Percentiles rank a stretch among this genome's conserved stretches.
These are phyloP conservation scores for Cornus kousa DNA, from an alignment of 148 eudicot species.

Conservation along the genomic window DNA sequence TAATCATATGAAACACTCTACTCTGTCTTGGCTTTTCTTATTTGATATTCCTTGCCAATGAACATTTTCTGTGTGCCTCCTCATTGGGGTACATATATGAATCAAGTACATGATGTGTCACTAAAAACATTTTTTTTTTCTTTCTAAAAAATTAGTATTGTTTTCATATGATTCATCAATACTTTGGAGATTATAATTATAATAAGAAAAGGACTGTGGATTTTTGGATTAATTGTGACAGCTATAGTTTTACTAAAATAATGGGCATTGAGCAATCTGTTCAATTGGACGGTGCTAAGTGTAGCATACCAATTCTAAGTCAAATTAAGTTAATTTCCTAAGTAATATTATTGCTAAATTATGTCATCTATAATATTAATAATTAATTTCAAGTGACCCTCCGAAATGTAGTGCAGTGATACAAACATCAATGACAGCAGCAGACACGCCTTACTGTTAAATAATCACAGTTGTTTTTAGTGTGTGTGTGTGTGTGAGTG, in stretches of 20 bases:
- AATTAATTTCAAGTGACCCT: background rate
- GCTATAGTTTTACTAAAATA: background rate
- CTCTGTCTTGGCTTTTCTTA: background rate
- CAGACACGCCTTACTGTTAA: constrained; percentile 4
- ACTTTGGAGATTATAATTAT: background rate
- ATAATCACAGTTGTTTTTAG: background rate
- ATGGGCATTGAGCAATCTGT: background rate
- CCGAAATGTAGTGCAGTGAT: background rate
- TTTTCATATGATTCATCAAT: background rate
- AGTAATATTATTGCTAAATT: background rate
- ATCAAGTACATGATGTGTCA: background rate
- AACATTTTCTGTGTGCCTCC: background rate
- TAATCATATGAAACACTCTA: background rate
- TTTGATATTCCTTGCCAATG: background rate
- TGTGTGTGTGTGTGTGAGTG: background rate
- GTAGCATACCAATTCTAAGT: background rate
- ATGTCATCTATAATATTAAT: background rate
- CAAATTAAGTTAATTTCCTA: background rate
- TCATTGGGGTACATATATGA: background rate
- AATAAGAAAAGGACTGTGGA: background rate
- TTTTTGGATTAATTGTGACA: constrained; percentile 1
- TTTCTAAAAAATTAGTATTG: background rate
- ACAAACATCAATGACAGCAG: background rate
- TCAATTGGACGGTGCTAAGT: background rate
- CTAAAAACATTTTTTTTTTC: background rate